phyloP scores from a whole-genome alignment of 1,284 basidiomycete species.

The Schizopora paradoxa region DNA sequence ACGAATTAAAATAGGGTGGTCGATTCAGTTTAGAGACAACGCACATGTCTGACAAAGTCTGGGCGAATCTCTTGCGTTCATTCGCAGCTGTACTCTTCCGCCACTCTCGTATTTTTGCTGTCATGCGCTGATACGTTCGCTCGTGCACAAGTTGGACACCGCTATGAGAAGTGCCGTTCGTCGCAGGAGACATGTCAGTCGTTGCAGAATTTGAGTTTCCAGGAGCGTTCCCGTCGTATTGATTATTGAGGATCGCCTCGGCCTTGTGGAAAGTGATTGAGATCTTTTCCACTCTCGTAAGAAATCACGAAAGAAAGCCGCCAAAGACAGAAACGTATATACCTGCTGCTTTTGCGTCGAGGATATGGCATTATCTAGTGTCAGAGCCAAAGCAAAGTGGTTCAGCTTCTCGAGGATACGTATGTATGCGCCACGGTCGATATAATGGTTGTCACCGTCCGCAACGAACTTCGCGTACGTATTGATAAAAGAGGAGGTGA shows the following conservation, averaged over 20 bases:
- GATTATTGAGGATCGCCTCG: conserved; percentile 45
- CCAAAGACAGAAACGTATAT: conserved; percentile 15
- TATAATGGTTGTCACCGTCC: conserved; percentile 32
- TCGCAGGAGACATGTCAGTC: conserved; percentile 3
- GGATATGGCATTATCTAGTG: conserved; percentile 53
- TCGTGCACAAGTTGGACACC: conserved; percentile 16
- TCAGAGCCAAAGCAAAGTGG: conserved; percentile 60
- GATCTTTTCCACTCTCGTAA: conserved; percentile 42
- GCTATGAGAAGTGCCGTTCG: neutral
- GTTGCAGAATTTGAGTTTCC: neutral
- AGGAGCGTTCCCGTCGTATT: neutral
- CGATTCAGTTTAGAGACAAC: conserved; percentile 22
- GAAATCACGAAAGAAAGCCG: neutral
- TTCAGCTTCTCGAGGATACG: conserved; percentile 62
- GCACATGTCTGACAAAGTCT: conserved; percentile 66
- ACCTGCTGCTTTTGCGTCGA: conserved; percentile 66
- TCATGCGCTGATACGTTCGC: conserved; percentile 35
- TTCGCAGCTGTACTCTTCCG: conserved; percentile 56
- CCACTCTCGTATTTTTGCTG: conserved; percentile 61
- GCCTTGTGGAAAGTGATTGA: conserved; percentile 50
- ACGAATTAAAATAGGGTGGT: conserved; percentile 1
- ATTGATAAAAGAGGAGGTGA: conserved; percentile 58
- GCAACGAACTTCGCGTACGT: conserved; percentile 53
- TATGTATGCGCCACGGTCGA: conserved; percentile 40
- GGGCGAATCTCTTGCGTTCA: conserved; percentile 65